phyloP scores from a whole-genome alignment of 2,329 filamentous ascomycete species.

The Beauveria varroae region DNA sequence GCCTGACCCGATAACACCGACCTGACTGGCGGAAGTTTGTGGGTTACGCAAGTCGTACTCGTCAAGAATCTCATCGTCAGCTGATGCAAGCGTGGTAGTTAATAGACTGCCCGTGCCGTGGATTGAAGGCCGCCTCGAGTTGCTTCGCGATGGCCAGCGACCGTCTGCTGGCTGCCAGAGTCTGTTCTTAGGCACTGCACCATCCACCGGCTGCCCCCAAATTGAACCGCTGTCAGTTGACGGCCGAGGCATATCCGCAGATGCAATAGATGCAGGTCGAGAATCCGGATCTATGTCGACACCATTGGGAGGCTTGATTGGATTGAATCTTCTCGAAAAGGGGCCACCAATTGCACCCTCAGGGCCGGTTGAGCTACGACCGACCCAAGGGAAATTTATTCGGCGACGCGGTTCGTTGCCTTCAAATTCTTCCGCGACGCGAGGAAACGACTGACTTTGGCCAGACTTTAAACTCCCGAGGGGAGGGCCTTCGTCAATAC shows the following conservation, averaged over 20 bases:
- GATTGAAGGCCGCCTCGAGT: constrained; percentile 73
- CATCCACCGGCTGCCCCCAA: constrained; percentile 52
- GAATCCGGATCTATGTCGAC: constrained; percentile 52
- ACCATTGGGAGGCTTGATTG: constrained; percentile 42
- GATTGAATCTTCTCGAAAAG: constrained; percentile 34
- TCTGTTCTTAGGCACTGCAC: constrained; percentile 43
- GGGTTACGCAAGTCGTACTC: constrained; percentile 47
- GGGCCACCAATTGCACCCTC: constrained; percentile 29
- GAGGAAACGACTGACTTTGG: constrained; percentile 73
- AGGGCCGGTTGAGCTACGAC: constrained; percentile 42
- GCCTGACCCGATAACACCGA: constrained; percentile 73
- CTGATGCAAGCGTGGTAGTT: constrained; percentile 54
- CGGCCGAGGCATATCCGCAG: constrained; percentile 64
- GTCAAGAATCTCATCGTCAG: constrained; percentile 57
- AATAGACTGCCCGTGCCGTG: constrained; percentile 64
- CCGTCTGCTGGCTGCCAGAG: constrained; percentile 58
- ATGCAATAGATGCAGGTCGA: constrained; percentile 61
- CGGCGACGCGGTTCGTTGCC: constrained; percentile 45
- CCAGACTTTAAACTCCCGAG: constrained; percentile 62
- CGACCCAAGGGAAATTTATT: constrained; percentile 55
- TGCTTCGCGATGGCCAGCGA: constrained; percentile 52
- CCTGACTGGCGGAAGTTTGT: constrained; percentile 46
- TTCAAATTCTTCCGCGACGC: constrained; percentile 50
- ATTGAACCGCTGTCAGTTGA: constrained; percentile 74
- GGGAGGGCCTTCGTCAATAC: constrained; percentile 39